A percentile compares a stretch with the other conserved stretches of the same genome.
Conservation (phyloP, 1,139 yeast genomes). For the Hemisphaericaspora subhashii region DNA sequence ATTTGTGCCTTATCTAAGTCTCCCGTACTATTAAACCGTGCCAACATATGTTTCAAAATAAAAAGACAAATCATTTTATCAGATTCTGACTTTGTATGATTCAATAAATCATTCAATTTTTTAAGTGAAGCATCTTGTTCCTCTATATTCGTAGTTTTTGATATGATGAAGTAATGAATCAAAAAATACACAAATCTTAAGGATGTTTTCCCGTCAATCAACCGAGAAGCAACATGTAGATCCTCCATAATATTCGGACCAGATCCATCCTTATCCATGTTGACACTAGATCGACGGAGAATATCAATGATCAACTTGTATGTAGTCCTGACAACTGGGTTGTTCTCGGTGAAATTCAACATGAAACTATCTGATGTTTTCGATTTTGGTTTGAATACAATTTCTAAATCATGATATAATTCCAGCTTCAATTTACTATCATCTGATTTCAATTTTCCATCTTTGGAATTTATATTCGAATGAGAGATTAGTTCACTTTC, state of each 20-base stretch:
- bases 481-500: conserved; percentile 18
- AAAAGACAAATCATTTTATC: conserved; percentile 23
- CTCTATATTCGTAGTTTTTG: conserved; percentile 7
- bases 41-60: conserved; percentile 20
- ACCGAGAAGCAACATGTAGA: background rate
- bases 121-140: conserved; percentile 1
- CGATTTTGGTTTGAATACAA: conserved; percentile 16
- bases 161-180: conserved; percentile 5
- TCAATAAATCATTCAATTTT: conserved; percentile 3
- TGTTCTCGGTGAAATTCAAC: conserved; percentile 20
- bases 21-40: conserved; percentile 19
- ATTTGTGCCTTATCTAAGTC: conserved; percentile 24
- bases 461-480: conserved; percentile 1
- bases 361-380: conserved; percentile 20
- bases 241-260: background rate
- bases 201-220: conserved; percentile 4
- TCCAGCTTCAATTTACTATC: conserved; percentile 15
- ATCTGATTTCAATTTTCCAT: conserved; percentile 4
- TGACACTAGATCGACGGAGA: background rate
- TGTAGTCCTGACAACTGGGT: conserved; percentile 15
- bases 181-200: conserved; percentile 5
- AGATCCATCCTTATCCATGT: background rate
- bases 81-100: conserved; percentile 16
- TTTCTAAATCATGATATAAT: conserved; percentile 20
- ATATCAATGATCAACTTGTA: conserved; percentile 9